Percentiles rank a stretch among this genome's conserved stretches.
phyloP scores from a whole-genome alignment of 371 early-diverging fungal species.

The Rhizopus delemar region DNA sequence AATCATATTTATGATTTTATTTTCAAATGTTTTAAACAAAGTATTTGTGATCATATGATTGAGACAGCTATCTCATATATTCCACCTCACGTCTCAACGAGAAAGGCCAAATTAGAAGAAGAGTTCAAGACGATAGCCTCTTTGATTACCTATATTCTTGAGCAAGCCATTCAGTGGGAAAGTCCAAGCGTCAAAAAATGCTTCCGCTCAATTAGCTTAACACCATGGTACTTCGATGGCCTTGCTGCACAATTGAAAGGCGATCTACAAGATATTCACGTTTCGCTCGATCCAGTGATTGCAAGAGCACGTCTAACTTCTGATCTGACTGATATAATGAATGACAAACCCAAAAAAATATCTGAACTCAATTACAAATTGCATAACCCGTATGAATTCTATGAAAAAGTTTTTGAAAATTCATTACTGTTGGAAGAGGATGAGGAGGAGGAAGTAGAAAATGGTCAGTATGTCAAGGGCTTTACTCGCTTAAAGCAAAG shows the following conservation, averaged over 20 bases:
- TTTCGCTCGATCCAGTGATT: conserved; percentile 30
- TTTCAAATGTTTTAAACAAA: conserved; percentile 58
- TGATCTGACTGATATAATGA: neutral
- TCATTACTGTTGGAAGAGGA: neutral
- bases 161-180: conserved; percentile 50
- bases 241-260: conserved; percentile 33
- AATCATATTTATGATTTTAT: conserved; percentile 53
- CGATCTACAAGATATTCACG: conserved; percentile 35
- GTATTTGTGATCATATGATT: conserved; percentile 69
- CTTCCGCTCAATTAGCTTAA: conserved; percentile 16
- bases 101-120: neutral
- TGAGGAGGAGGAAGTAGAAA: neutral
- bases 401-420: conserved; percentile 1
- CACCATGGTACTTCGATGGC: conserved; percentile 48
- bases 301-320: conserved; percentile 18
- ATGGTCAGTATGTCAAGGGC: neutral
- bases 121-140: conserved; percentile 12
- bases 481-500: neutral
- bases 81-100: neutral
- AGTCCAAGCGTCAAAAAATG: conserved; percentile 62
- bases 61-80: conserved; percentile 49
- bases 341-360: neutral
- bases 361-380: conserved; percentile 4
- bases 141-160: conserved; percentile 28
- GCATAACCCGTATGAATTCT: conserved; percentile 5